Percentiles rank a stretch among this genome's conserved stretches.
phyloP scores from a whole-genome alignment of 2,329 filamentous ascomycete species.

The Aaosphaeria pasadenensis region DNA sequence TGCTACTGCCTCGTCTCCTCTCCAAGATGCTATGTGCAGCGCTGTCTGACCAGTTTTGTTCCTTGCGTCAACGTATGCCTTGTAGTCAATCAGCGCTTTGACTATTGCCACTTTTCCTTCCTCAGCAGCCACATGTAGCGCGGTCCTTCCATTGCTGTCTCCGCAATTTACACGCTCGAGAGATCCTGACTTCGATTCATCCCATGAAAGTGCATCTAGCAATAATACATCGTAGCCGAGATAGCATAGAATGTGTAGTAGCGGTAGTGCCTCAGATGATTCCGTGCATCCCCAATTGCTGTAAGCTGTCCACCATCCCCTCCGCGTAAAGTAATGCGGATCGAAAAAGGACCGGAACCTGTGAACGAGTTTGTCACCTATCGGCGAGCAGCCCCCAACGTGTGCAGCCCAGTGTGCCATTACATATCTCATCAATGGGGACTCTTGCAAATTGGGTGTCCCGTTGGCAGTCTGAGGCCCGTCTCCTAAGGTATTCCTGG shows the following conservation, averaged over 20 bases:
- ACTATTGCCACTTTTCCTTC: not conserved
- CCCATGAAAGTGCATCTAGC: no score
- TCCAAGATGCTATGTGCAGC: not conserved
- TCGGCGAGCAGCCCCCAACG: not conserved
- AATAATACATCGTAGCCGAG: no score
- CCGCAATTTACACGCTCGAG: no score
- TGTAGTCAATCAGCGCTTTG: not conserved
- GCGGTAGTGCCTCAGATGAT: no score
- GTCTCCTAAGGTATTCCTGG: not conserved
- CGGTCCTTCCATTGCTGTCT: not conserved
- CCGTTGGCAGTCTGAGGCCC: not conserved
- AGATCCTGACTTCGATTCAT: no score
- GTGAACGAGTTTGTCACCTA: no score
- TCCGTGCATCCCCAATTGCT: no score
- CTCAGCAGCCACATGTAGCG: not conserved
- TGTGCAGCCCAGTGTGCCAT: not conserved
- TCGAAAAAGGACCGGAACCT: no score
- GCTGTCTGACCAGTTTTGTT: not conserved
- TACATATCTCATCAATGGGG: not conserved
- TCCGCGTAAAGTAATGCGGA: no score
- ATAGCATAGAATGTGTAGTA: no score
- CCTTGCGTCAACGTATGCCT: not conserved
- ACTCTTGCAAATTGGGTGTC: not conserved
- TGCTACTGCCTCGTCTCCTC: not conserved
- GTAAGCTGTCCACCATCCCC: no score